Percentiles rank a stretch among this genome's conserved stretches.
Evolutionary conservation across 164 flowering plant genomes (phyloP).

Genomic region (Tetracentron sinense): DNA sequence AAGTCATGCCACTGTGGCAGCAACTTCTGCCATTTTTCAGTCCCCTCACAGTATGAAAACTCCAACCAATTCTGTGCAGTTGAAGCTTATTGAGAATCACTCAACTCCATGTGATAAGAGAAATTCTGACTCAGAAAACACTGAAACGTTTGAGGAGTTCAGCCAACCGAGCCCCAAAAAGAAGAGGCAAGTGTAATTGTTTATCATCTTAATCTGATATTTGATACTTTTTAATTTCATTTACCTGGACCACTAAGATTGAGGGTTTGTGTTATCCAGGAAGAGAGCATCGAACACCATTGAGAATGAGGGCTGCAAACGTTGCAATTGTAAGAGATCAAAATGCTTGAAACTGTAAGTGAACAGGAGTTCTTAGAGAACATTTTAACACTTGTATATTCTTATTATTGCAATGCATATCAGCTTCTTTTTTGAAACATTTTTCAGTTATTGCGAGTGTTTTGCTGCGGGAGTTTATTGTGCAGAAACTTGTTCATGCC

Average conservation of each 20-base stretch:
- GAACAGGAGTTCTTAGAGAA: background rate
- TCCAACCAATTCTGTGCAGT: slow-evolving; percentile 7
- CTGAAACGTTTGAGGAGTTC: slow-evolving; percentile 29
- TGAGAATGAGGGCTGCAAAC: slow-evolving; percentile 53
- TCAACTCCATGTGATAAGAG: slow-evolving; percentile 21
- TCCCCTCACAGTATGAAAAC: slow-evolving; percentile 15
- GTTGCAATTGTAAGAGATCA: slow-evolving; percentile 66
- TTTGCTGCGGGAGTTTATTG: slow-evolving; percentile 84
- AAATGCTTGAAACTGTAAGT: slow-evolving; percentile 84
- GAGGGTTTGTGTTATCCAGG: slow-evolving; percentile 23
- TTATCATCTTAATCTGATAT: background rate
- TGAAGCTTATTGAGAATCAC: slow-evolving; percentile 19
- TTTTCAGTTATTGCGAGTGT: slow-evolving; percentile 80
- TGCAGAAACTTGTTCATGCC: slow-evolving; percentile 69
- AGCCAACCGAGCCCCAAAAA: slow-evolving; percentile 41
- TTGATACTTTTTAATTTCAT: background rate
- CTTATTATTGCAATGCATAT: background rate
- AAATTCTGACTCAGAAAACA: slow-evolving; percentile 19
- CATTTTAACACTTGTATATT: background rate
- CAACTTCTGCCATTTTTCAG: slow-evolving; percentile 21
- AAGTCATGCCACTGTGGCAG: slow-evolving; percentile 12
- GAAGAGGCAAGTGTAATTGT: slow-evolving; percentile 37
- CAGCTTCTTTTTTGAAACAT: background rate
- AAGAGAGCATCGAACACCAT: slow-evolving; percentile 19
- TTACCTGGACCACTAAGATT: background rate